A percentile compares a stretch with the other conserved stretches of the same genome.
These are phyloP conservation scores for Phaeoacremonium minimum DNA, from an alignment of 2,329 filamentous ascomycete genomes.

Conservation along the genomic window DNA sequence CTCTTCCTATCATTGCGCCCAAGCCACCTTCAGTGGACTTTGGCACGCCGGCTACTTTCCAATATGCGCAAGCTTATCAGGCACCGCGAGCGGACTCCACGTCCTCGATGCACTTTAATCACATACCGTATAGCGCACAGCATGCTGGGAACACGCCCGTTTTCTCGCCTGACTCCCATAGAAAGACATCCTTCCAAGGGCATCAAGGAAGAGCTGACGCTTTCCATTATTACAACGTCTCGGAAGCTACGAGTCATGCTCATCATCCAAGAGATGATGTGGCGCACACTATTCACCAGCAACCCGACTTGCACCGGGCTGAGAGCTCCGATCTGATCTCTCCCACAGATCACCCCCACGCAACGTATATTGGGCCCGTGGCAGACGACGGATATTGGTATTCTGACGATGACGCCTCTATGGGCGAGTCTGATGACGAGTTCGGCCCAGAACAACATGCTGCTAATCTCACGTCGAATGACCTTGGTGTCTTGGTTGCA, in stretches of 20 bases:
- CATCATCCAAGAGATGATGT: too few species aligned
- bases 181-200: too few species aligned
- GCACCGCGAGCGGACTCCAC: slow-evolving; percentile 14
- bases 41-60: slow-evolving; percentile 20
- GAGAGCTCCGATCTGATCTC: not conserved
- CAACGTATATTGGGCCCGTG: not conserved
- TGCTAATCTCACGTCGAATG: slow-evolving; percentile 24
- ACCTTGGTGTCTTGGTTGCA: slow-evolving; percentile 33
- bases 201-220: too few species aligned
- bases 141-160: slow-evolving; percentile 18
- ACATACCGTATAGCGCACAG: slow-evolving; percentile 15
- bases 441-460: not conserved
- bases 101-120: slow-evolving; percentile 15
- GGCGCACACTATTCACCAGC: not conserved
- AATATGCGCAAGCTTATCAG: slow-evolving; percentile 25
- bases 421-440: slow-evolving; percentile 51
- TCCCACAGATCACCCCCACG: not conserved
- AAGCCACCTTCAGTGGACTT: slow-evolving; percentile 38
- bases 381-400: slow-evolving; percentile 36
- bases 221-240: not conserved
- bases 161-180: not conserved
- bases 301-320: not conserved
- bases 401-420: slow-evolving; percentile 57
- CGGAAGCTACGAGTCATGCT: not conserved
- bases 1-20: slow-evolving; percentile 44